Base-by-base conservation (phyloP, 192 early-diverging fungal species). In the Dissophora globulifera region DNA sequence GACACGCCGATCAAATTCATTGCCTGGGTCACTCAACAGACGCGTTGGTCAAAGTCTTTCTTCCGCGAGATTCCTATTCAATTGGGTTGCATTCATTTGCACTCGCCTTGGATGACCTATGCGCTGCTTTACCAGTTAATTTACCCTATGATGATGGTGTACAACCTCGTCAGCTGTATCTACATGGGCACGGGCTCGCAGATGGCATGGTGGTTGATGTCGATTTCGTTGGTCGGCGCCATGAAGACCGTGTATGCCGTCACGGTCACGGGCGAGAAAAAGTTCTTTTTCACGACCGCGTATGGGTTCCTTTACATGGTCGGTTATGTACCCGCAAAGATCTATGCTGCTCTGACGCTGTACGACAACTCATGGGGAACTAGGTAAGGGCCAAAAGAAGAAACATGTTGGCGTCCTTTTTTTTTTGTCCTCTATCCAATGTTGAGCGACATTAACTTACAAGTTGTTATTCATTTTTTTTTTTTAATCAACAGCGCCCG, bases 21-120 rank as follows among this genome's bases (percentile, higher is more conserved):
- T 50, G 78, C 82, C 22, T 88, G 85, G 85, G 81, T 88, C 50
- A 88, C 79, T 16, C 87, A 89, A 27, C 87, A 89, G 61, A 89
- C 87, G 13, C 62, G 87, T 27, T 89, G 87, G 87, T 88, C 83
- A 38, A 89, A 89, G 50, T 85, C 83, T 12, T 89, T 89, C 49
- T 89, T 85, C 52, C 80, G 87, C 2, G 87, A 89, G 61, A 54
- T 86, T 11, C 58, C 83, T 23, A 84, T 80, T 52, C 84, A 84
- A 43, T 64, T 79, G 2, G 71, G 65, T 3, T 75, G 79, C 30
- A 69, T 87, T 4, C 82, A 87, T 38, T 70, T 83, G 32, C 87
- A 89, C 38, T 80, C 76, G 17, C 84, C 84, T 23, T 89, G 87
- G 87, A 85, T 89, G 83, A 84, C 84, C 8, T 83, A 83, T 42